A percentile compares a stretch with the other conserved stretches of the same genome.
Evolutionary conservation across 2,329 filamentous ascomycete genomes (phyloP).

Genomic region (Ophiostoma sp.): DNA sequence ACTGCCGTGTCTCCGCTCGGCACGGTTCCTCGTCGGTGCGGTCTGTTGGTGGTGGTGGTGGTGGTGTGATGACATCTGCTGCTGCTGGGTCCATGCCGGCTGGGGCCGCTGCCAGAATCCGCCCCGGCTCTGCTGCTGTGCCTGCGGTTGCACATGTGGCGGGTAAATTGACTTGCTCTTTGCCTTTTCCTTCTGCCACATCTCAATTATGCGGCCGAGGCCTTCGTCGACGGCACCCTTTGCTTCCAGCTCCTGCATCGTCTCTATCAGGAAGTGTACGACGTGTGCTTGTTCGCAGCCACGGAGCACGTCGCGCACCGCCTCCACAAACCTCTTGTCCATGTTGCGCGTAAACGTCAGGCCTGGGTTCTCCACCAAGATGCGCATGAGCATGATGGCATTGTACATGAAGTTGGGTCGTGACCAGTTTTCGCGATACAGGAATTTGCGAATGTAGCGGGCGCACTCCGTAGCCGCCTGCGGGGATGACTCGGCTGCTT

Average conservation of each 20-base stretch:
- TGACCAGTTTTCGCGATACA: conserved; percentile 64
- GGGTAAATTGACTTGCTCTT: conserved; percentile 51
- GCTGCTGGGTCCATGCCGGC: not conserved
- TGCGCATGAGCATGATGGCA: conserved; percentile 89
- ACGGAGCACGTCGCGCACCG: conserved; percentile 68
- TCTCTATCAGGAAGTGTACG: conserved; percentile 81
- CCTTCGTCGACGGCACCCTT: conserved; percentile 71
- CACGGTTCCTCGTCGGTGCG: conserved; percentile 27
- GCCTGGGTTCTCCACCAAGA: conserved; percentile 87
- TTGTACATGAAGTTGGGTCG: conserved; percentile 81
- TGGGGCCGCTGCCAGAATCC: conserved; percentile 9
- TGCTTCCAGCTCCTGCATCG: conserved; percentile 69
- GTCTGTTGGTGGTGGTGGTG: conserved; percentile 18
- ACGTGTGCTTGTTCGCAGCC: conserved; percentile 68
- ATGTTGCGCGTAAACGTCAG: conserved; percentile 85
- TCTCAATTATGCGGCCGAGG: conserved; percentile 62
- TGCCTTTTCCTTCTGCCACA: conserved; percentile 87
- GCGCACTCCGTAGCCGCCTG: conserved; percentile 77
- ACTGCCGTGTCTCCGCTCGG: conserved; percentile 43
- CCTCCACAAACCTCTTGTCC: conserved; percentile 75
- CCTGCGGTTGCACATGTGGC: conserved; percentile 33
- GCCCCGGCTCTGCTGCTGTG: not conserved
- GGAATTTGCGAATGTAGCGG: conserved; percentile 71
- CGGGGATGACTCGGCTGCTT: conserved; percentile 88
- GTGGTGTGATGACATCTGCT: conserved; percentile 20